These are phyloP conservation scores for Gaillardinia entomophila DNA, from an alignment of 805 yeast genomes.

Conservation along the genomic window DNA sequence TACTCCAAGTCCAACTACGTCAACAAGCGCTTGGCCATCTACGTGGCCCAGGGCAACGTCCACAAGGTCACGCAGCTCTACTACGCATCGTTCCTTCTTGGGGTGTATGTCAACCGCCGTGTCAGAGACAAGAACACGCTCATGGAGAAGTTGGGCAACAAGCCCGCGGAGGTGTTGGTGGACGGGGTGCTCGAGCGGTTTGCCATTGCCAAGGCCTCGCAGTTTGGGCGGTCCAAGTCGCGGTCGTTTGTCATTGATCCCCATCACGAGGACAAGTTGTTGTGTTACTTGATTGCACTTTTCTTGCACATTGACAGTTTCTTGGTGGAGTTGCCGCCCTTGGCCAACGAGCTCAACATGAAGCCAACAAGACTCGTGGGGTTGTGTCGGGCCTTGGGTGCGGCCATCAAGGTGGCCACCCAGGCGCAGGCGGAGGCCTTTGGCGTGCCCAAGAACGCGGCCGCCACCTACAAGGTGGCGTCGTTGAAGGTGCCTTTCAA, in stretches of 20 bases:
- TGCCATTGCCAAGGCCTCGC: conserved; percentile 59
- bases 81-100: conserved; percentile 74
- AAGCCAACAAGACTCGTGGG: conserved; percentile 68
- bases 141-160: conserved; percentile 49
- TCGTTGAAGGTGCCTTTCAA: conserved; percentile 81
- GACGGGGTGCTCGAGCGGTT: conserved; percentile 71
- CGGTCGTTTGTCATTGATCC: conserved; percentile 82
- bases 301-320: conserved; percentile 73
- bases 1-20: conserved; percentile 53
- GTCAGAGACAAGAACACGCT: conserved; percentile 53
- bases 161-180: conserved; percentile 67
- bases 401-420: conserved; percentile 65
- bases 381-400: conserved; percentile 78
- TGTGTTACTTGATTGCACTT: conserved; percentile 71
- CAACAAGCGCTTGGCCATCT: conserved; percentile 37
- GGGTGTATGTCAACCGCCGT: conserved; percentile 72
- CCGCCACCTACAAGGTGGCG: conserved; percentile 71
- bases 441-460: conserved; percentile 56
- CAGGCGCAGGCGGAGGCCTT: conserved; percentile 70
- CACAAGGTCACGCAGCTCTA: conserved; percentile 66
- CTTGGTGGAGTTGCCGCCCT: conserved; percentile 67
- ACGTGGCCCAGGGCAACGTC: conserved; percentile 39
- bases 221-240: conserved; percentile 69
- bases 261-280: conserved; percentile 75
- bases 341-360: conserved; percentile 78